phyloP scores from a whole-genome alignment of 371 early-diverging fungal species.

The Mucor ambiguus region DNA sequence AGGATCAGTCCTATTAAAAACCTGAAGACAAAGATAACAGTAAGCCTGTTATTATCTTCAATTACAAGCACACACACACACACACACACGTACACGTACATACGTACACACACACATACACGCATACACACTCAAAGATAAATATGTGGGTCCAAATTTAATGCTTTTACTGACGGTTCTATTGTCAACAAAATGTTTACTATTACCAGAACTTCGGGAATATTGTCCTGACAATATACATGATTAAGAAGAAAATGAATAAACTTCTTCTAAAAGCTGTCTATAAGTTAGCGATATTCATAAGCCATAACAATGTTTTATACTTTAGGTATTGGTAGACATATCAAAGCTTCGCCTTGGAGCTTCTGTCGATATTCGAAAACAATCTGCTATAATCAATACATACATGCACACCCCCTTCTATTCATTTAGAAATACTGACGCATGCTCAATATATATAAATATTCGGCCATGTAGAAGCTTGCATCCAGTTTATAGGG shows the following conservation, averaged over 20 bases:
- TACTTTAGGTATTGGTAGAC: neutral
- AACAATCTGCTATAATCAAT: neutral
- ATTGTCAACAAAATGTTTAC: neutral
- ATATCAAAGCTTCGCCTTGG: neutral
- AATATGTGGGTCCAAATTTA: neutral
- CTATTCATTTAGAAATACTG: neutral
- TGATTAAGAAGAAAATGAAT: neutral
- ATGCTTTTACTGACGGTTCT: neutral
- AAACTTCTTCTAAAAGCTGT: neutral
- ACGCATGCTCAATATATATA: neutral
- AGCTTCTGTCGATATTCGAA: neutral
- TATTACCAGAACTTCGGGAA: neutral
- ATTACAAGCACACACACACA: neutral
- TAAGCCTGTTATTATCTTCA: neutral
- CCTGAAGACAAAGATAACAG: neutral
- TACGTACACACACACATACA: too few species aligned
- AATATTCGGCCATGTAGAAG: neutral
- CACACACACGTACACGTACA: neutral
- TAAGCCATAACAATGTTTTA: neutral
- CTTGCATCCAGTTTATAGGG: neutral
- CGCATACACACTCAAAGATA: neutral
- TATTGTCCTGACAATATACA: neutral
- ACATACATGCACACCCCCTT: too few species aligned
- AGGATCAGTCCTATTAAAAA: constrained; percentile 2
- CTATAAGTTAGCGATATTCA: neutral